These are phyloP conservation scores for Monilinia fructicola DNA, from an alignment of 2,329 filamentous ascomycete genomes.

Conservation along the genomic window DNA sequence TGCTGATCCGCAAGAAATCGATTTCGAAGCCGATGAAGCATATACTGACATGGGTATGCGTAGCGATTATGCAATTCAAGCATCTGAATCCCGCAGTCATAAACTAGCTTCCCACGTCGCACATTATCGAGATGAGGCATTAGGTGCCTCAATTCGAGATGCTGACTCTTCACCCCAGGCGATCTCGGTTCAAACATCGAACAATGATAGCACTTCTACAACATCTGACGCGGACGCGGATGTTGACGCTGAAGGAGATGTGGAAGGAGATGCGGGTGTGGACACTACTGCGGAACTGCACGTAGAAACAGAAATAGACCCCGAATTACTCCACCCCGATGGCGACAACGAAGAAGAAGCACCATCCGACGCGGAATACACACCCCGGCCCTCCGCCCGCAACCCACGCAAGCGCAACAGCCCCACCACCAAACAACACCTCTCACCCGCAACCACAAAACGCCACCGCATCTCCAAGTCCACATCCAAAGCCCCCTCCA, in stretches of 20 bases:
- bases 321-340: background rate
- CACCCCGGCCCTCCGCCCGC: constrained; percentile 24
- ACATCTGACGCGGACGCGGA: constrained; percentile 27
- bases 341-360: constrained; percentile 24
- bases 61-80: constrained; percentile 14
- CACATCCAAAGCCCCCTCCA: constrained; percentile 11
- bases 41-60: constrained; percentile 29
- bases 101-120: background rate
- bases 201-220: constrained; percentile 24
- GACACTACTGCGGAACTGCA: background rate
- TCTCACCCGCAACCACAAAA: constrained; percentile 26
- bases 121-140: constrained; percentile 32
- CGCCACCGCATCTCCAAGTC: constrained; percentile 28
- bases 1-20: constrained; percentile 32
- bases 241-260: constrained; percentile 24
- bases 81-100: background rate
- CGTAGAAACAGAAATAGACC: constrained; percentile 1
- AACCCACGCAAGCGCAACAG: constrained; percentile 29
- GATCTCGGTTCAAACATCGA: constrained; percentile 9
- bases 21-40: constrained; percentile 29
- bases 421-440: constrained; percentile 14
- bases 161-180: constrained; percentile 28
- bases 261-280: constrained; percentile 26
- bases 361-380: constrained; percentile 35
- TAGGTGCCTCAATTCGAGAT: constrained; percentile 35